Percentiles rank a stretch among this genome's conserved stretches.
Conservation (phyloP, 805 yeast genomes). For the Starmerella geochares region DNA sequence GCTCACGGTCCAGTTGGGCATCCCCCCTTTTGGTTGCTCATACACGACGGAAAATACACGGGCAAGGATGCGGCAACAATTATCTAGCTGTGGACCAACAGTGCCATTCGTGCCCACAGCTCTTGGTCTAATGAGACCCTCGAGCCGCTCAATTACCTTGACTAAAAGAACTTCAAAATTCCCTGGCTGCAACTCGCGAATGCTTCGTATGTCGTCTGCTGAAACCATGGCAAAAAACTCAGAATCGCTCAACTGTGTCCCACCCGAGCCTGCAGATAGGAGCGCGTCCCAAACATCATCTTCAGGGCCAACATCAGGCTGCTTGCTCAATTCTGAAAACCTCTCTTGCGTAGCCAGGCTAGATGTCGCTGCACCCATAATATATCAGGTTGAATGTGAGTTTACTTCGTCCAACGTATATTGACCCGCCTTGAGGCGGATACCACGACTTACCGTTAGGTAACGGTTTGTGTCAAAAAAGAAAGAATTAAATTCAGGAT, state of each 20-base stretch:
- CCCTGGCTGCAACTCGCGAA: slow-evolving; percentile 47
- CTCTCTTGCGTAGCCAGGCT: slow-evolving; percentile 50
- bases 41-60: slow-evolving; percentile 56
- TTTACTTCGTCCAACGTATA: too few relatives aligned
- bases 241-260: slow-evolving; percentile 37
- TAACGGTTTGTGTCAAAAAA: background rate
- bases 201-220: slow-evolving; percentile 45
- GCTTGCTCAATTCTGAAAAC: slow-evolving; percentile 41
- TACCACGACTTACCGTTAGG: background rate
- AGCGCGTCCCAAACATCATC: slow-evolving; percentile 34
- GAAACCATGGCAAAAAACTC: slow-evolving; percentile 43
- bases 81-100: slow-evolving; percentile 38
- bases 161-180: slow-evolving; percentile 50
- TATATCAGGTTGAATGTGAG: too few relatives aligned
- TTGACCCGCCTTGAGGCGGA: too few relatives aligned
- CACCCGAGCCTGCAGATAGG: slow-evolving; percentile 43
- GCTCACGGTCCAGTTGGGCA: slow-evolving; percentile 24
- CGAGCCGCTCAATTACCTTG: slow-evolving; percentile 33
- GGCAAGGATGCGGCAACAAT: slow-evolving; percentile 55
- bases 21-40: slow-evolving; percentile 36
- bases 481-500: background rate
- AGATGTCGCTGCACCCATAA: slow-evolving; percentile 70
- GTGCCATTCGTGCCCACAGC: slow-evolving; percentile 26
- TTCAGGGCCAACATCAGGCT: slow-evolving; percentile 29
- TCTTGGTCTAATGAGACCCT: slow-evolving; percentile 26